Evolutionary conservation across 495 filamentous ascomycete genomes (phyloP), one percentile per base, ranked within the genome.

Genomic region (Podospora pseudopauciseta): DNA sequence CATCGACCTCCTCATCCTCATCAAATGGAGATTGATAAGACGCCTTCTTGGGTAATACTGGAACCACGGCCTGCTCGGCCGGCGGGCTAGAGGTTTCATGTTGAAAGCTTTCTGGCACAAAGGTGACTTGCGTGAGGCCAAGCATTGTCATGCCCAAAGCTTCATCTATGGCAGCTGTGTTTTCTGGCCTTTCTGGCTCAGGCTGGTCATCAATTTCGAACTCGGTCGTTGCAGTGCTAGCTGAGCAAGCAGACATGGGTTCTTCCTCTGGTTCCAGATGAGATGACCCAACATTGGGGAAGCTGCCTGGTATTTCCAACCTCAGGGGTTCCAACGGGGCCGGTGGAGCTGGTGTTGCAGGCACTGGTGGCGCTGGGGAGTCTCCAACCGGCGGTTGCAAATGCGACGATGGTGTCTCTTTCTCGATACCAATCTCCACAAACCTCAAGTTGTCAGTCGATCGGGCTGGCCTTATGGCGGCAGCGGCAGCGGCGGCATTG

Each of bases 161-260:
- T 13, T 68, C 63, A 15, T 64, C 59, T 18, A 68, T 60, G 15
- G 58, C 49, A 16, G 54, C 27, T n/a, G 54, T 55, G 32, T 15
- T 72, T 73, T 63, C 54, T 68, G 60, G 30, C 28, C 72, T 23
- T 65, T 61, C 30, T 2, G 86, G 77, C n/a, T 89, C 87, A 3
- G 82, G 84, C 72, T 92, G 90, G 55, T 87, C 86, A 63, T 92
- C 90, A 34, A 82, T 84, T 66, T 92, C 91, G 71, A 92, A 90
- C 67, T 87, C 84, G 6, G 88, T 91, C n/a, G 84, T 83, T 60
- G 85, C 86, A 20, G 86, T 85, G 7, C 83, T 85, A n/a, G 75
- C 79, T 11, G 91, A 85, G 19, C 84, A 70, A 6, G 84, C 81
- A 16, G 83, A 86, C 55, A 76, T 76, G 15, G 86, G 85, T 1